These are phyloP conservation scores for Teunomyces panamensis DNA, from an alignment of 805 yeast species.

Conservation along the genomic window DNA sequence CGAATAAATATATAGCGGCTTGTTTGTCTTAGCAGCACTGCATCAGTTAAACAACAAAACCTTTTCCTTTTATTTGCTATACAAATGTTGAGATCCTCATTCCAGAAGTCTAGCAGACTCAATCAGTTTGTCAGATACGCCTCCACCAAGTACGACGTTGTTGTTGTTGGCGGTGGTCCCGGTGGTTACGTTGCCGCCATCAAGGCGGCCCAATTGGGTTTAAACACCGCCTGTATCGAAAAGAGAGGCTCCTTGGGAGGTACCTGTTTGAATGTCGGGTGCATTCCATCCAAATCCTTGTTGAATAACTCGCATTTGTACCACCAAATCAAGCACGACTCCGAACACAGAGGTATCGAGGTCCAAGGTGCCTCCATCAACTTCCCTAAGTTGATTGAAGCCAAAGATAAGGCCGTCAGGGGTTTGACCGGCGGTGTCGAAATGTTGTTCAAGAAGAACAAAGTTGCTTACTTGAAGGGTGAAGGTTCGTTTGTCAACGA, in stretches of 20 bases:
- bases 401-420: constrained; percentile 86
- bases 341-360: constrained; percentile 86
- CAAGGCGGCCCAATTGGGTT: constrained; percentile 95
- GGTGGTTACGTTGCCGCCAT: constrained; percentile 99
- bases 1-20: constrained; percentile 2
- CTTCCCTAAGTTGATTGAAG: constrained; percentile 77
- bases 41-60: background rate
- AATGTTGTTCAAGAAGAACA: constrained; percentile 91
- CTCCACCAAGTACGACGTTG: constrained; percentile 71
- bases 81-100: constrained; percentile 15
- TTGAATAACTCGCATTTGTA: constrained; percentile 91
- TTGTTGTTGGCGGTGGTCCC: constrained; percentile 98
- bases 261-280: constrained; percentile 97
- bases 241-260: constrained; percentile 97
- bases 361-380: constrained; percentile 70
- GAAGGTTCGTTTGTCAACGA: constrained; percentile 84
- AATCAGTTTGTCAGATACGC: constrained; percentile 39
- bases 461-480: constrained; percentile 93
- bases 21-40: background rate
- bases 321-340: constrained; percentile 84
- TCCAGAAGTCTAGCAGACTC: constrained; percentile 12
- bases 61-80: too few relatives aligned
- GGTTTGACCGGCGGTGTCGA: constrained; percentile 94
- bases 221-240: constrained; percentile 93
- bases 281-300: constrained; percentile 96